Evolutionary conservation across 2,329 filamentous ascomycete genomes (phyloP), one percentile per base, ranked within the genome.

Genomic region (Fonsecaea monophora): DNA sequence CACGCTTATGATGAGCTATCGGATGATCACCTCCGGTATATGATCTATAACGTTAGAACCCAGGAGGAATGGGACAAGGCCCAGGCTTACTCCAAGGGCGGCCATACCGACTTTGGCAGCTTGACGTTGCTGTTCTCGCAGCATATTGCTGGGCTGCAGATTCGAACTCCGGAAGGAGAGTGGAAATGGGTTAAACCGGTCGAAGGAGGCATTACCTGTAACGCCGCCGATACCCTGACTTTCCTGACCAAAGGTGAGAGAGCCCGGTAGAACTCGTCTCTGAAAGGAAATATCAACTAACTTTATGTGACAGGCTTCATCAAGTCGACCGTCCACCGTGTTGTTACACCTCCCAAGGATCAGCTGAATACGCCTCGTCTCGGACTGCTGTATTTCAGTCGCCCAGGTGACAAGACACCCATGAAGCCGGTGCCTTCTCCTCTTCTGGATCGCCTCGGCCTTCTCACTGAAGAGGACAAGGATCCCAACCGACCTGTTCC

Each of bases 1-100:
- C 87, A 89, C 75, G 80, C 77, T 13, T 89, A 87, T 75, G 82
- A 87, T 2, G 80, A 82, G 18, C 81, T 83, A 48, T 82, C 83
- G 25, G 85, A 88, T 68, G 85, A 85, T 34, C 85, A 87, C 62
- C 80, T 88, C 32, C 81, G 87, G 1, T 88, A 88, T 74, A 88
- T 88, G 85, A 80, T 82, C 56, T 87, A 87, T 70, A 78, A 80
- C 13, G 80, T 81, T 0, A 82, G 85, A 38, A 80, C 78, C 0
- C 75, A 77, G 0, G 81, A 84, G 32, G 82, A 85, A 59, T 82
- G 81, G 62, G 80, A 78, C 15, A 78, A 77, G 50, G 77, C 78
- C 1, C 79, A 81, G 1, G 75, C 82, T 0, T 82, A 82, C 62
- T 77, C 79, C 0, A 77, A 77, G 34, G 82, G 83, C 32, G 83